Evolutionary conservation across 2,329 filamentous ascomycete species (phyloP), one percentile per base, ranked within the genome.

Genomic region (Pseudogymnoascus sp.): DNA sequence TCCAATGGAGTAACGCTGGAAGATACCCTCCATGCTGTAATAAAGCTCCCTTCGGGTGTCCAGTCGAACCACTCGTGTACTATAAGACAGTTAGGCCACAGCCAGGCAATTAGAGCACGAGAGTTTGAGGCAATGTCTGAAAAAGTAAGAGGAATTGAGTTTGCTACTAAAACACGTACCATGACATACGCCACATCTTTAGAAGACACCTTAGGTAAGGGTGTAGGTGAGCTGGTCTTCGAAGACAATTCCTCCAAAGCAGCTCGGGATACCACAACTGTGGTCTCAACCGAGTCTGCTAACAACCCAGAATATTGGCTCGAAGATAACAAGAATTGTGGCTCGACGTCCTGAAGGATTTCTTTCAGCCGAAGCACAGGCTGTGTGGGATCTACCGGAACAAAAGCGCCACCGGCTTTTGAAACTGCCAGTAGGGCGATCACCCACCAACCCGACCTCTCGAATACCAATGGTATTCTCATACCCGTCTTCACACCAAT

Each of bases 351-450:
- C 24, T 26, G 16, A 14, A 37, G 14, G 14, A 71, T 68, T 28
- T 61, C 64, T 35, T 65, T 62, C 12, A 70, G 53, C 8, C 66
- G 56, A 2, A 31, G 26, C 22, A 33, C 6, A 5, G 72, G 72
- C 37, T 72, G 66, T 5, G 62, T 66, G 6, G 71, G 64, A 60
- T 73, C 70, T 8, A 74, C 50, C 11, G 69, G 65, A 33, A 73
- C 68, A 26, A 68, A 72, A 4, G 66, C 68, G 28, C 64, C 68
- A 2, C 70, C 70, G 35, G 69, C 68, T 62, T 68, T 67, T 10
- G 69, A 28, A 3, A 71, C 65, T n/a, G 50, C 67, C 5, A 71
- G 61, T 61, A 69, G 63, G 11, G 65, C 62, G 7, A 70, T 64
- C 16, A 68, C 56, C 16, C 64, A 61, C 56, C 65, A 71, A 8